A percentile compares a stretch with the other conserved stretches of the same genome.
Evolutionary conservation across 352 stramenopile genomes (phyloP).

Genomic region (Globisporangium sylvaticum): DNA sequence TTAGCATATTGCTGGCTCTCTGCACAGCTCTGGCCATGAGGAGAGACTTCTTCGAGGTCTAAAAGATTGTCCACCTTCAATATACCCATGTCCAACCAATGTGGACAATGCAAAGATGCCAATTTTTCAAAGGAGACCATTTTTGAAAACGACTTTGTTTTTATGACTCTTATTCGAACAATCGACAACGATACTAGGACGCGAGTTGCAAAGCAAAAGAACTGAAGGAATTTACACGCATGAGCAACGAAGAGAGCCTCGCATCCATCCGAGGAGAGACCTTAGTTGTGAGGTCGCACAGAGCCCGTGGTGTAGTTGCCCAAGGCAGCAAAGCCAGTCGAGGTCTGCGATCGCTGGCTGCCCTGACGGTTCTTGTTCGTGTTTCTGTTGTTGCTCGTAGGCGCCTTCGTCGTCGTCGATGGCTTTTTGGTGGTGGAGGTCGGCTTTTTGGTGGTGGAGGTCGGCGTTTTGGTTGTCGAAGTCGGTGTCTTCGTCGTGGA

Average conservation of each 20-base stretch:
- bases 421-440: not conserved
- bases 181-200: not conserved
- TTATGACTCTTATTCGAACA: not conserved
- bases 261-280: not conserved
- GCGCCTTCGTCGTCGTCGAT: not conserved
- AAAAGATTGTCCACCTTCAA: not conserved
- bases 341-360: conserved; percentile 2
- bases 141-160: not conserved
- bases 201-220: not conserved
- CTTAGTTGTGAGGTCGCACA: conserved; percentile 11
- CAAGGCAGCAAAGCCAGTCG: not conserved
- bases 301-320: conserved; percentile 11
- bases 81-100: not conserved
- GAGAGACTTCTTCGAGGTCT: too few relatives aligned
- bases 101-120: not conserved
- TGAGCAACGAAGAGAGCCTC: not conserved
- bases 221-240: not conserved
- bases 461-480: not conserved
- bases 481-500: not conserved
- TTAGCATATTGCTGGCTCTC: too few relatives aligned
- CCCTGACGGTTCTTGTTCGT: conserved; percentile 5
- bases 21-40: too few relatives aligned
- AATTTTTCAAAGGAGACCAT: not conserved
- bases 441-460: not conserved
- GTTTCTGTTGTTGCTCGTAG: conserved; percentile 1